These are phyloP conservation scores for Rhododendron griersonianum DNA, from an alignment of 148 eudicot genomes.

Conservation along the genomic window DNA sequence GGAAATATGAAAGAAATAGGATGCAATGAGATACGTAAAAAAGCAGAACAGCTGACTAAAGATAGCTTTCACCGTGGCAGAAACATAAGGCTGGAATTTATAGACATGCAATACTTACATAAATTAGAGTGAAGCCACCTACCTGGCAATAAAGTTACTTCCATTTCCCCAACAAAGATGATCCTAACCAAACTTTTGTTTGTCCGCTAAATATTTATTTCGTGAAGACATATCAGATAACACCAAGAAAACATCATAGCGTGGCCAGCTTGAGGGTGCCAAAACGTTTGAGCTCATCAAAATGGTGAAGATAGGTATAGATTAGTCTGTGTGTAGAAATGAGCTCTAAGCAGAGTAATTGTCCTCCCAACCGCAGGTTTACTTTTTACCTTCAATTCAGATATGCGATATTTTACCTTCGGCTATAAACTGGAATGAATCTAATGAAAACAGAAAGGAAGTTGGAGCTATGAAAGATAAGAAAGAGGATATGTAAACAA, in stretches of 20 bases:
- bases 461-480: not conserved
- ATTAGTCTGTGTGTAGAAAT: not conserved
- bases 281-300: not conserved
- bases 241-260: not conserved
- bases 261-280: not conserved
- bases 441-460: conserved; percentile 1
- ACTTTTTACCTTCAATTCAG: not conserved
- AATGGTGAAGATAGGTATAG: not conserved
- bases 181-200: not conserved
- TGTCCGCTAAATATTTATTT: not conserved
- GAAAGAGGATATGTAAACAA: not conserved
- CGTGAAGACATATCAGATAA: not conserved
- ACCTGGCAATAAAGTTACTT: not conserved
- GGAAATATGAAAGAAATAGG: not conserved
- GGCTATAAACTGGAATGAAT: not conserved
- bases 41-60: not conserved
- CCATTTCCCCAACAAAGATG: not conserved
- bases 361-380: not conserved
- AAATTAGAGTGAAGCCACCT: not conserved
- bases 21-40: not conserved
- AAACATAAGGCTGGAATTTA: not conserved
- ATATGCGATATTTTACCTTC: not conserved
- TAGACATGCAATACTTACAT: not conserved
- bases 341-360: not conserved
- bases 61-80: not conserved